A percentile compares a stretch with the other conserved stretches of the same genome.
Evolutionary conservation across 306 rosid species (phyloP).

Genomic region (Quercus glauca): DNA sequence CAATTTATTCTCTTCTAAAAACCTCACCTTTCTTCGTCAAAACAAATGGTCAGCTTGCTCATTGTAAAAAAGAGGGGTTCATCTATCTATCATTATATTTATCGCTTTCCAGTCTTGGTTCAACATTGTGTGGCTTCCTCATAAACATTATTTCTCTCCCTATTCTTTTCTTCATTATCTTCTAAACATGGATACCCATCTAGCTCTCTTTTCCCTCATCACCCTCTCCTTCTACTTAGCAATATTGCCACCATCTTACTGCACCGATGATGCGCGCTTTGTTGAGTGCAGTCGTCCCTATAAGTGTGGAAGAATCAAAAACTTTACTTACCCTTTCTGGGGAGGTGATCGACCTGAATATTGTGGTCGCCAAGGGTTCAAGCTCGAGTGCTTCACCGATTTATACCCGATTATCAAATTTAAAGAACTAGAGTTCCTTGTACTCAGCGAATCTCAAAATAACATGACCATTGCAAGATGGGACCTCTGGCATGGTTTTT

Average conservation of each 20-base stretch:
- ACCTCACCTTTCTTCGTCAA: no score
- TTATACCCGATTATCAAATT: conserved; percentile 24
- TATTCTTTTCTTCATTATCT: no score
- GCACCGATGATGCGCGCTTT: conserved; percentile 13
- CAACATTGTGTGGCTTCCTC: no score
- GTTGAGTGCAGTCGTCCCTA: conserved; percentile 26
- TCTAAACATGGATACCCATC: not conserved
- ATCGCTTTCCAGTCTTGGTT: no score
- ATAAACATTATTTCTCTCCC: no score
- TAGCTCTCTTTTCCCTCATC: not conserved
- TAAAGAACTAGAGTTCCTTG: conserved; percentile 10
- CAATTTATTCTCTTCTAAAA: no score
- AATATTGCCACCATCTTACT: conserved; percentile 7
- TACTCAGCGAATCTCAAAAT: not conserved
- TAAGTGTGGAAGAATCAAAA: conserved; percentile 28
- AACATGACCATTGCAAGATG: conserved; percentile 25
- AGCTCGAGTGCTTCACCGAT: conserved; percentile 25
- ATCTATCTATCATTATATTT: no score
- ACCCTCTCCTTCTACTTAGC: conserved; percentile 22
- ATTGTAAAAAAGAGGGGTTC: no score
- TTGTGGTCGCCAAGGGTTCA: conserved; percentile 40
- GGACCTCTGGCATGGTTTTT: conserved; percentile 28
- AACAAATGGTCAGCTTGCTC: no score
- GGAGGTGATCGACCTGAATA: not conserved
- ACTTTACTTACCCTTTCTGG: conserved; percentile 45